Percentiles rank a stretch among this genome's conserved stretches.
Evolutionary conservation across 352 stramenopile genomes (phyloP).

Genomic region (Pythium utonaiense): DNA sequence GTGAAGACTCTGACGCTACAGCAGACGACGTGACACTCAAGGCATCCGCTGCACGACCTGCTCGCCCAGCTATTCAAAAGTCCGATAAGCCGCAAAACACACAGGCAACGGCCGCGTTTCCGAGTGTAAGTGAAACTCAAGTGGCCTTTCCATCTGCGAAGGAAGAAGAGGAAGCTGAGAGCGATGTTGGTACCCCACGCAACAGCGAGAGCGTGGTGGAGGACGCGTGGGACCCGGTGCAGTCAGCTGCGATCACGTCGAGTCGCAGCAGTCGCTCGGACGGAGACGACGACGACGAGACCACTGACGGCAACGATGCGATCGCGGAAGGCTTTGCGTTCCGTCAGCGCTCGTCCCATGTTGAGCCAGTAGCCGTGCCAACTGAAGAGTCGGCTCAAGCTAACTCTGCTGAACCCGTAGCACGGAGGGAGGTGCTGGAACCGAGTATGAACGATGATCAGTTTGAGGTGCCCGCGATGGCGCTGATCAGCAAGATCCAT

Average conservation of each 20-base stretch:
- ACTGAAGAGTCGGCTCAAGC: conserved; percentile 13
- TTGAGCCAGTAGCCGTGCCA: too few species aligned
- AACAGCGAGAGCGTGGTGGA: conserved; percentile 15
- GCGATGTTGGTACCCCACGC: conserved; percentile 3
- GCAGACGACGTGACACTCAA: conserved; percentile 23
- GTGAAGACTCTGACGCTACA: conserved; percentile 13
- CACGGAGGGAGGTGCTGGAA: conserved; percentile 29
- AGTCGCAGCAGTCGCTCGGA: conserved; percentile 19
- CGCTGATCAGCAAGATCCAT: conserved; percentile 17
- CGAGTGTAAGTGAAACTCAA: too few species aligned
- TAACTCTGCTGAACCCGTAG: too few species aligned
- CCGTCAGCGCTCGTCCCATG: not conserved
- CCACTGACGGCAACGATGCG: conserved; percentile 36
- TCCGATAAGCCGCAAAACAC: not conserved
- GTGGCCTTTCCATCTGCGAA: too few species aligned
- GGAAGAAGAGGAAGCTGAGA: not conserved
- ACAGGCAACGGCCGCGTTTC: too few species aligned
- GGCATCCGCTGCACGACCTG: not conserved
- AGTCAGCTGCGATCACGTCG: not conserved
- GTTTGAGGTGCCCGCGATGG: conserved; percentile 15
- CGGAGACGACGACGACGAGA: conserved; percentile 29
- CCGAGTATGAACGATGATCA: conserved; percentile 31
- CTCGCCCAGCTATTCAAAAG: not conserved
- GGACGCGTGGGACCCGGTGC: conserved; percentile 8
- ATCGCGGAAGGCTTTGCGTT: conserved; percentile 17